Percentiles rank a stretch among this genome's conserved stretches.
These are phyloP conservation scores for Dothiorella sarmentorum DNA, from an alignment of 2,329 filamentous ascomycete species.

Conservation along the genomic window DNA sequence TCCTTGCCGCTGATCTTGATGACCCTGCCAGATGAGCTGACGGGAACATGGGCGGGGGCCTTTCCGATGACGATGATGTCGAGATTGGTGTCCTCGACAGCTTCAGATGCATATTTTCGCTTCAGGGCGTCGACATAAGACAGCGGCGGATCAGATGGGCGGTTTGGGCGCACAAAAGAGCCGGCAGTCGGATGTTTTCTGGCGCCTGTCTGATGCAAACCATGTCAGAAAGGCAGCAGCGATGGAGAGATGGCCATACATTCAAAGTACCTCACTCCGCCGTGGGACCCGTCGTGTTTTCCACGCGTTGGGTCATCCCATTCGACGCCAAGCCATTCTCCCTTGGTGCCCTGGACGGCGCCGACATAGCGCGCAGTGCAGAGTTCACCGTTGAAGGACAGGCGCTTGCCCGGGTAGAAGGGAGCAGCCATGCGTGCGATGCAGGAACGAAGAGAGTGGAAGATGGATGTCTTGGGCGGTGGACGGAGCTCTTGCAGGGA, in stretches of 20 bases:
- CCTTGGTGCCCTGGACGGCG: conserved; percentile 68
- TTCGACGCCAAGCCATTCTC: conserved; percentile 89
- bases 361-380: conserved; percentile 88
- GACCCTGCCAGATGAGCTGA: conserved; percentile 38
- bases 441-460: background rate
- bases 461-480: background rate
- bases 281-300: conserved; percentile 85
- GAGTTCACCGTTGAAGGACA: conserved; percentile 71
- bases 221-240: background rate
- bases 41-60: conserved; percentile 26
- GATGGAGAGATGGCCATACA: conserved; percentile 51
- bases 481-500: conserved; percentile 16
- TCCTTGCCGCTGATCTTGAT: conserved; percentile 77
- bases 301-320: conserved; percentile 87
- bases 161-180: conserved; percentile 80
- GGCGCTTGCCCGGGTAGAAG: conserved; percentile 64
- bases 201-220: conserved; percentile 51
- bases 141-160: conserved; percentile 63
- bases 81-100: background rate
- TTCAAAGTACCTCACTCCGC: conserved; percentile 74
- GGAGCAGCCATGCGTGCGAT: conserved; percentile 15
- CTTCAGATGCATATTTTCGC: conserved; percentile 75
- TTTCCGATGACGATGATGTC: conserved; percentile 7
- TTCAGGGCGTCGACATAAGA: conserved; percentile 77
- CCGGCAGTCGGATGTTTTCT: conserved; percentile 66